Evolutionary conservation across 2,329 filamentous ascomycete species (phyloP).

Genomic region (Trichophyton equinum): DNA sequence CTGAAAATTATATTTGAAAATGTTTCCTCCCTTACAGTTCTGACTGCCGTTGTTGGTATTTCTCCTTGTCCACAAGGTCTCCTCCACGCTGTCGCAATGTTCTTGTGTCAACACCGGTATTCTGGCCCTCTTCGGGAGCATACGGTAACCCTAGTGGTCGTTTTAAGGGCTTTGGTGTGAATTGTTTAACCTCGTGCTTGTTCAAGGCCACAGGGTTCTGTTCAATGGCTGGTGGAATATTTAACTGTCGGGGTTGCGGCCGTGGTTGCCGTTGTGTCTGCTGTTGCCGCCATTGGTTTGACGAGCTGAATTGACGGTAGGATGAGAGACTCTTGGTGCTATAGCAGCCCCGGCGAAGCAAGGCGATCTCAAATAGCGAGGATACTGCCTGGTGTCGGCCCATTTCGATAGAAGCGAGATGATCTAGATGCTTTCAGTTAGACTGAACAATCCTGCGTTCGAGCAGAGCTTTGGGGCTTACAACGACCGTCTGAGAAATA

Average conservation of each 20-base stretch:
- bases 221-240: neutral
- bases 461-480: neutral
- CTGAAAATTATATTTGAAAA: neutral
- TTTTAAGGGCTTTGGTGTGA: slow-evolving; percentile 31
- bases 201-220: neutral
- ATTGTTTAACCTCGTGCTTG: slow-evolving; percentile 2
- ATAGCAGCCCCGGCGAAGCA: neutral
- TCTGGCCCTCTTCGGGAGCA: slow-evolving; percentile 66
- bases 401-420: neutral
- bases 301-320: neutral
- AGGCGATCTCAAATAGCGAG: neutral
- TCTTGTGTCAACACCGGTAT: slow-evolving; percentile 62
- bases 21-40: slow-evolving; percentile 46
- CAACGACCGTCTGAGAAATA: neutral
- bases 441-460: neutral
- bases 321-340: neutral
- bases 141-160: slow-evolving; percentile 71
- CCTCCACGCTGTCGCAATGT: slow-evolving; percentile 55
- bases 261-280: neutral
- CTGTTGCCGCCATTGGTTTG: neutral
- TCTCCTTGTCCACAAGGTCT: slow-evolving; percentile 75
- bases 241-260: neutral
- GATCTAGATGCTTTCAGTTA: neutral
- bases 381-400: neutral
- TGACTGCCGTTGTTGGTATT: slow-evolving; percentile 63